Percentiles rank a stretch among this genome's conserved stretches.
Conservation (phyloP, 2,329 filamentous ascomycete species). For the Fusarium sp. region DNA sequence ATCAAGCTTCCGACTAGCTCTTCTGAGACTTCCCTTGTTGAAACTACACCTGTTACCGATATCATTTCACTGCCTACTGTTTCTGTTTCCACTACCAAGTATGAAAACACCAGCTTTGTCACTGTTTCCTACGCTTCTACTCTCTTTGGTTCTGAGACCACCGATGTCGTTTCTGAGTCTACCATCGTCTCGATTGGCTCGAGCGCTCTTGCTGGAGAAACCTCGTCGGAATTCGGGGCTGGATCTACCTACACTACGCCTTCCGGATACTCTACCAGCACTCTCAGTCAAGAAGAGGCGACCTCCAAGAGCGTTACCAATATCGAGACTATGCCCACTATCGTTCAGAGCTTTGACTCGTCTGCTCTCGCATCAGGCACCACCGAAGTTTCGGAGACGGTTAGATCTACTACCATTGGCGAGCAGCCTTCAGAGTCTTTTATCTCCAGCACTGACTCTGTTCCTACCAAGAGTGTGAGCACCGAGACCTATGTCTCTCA, state of each 20-base stretch:
- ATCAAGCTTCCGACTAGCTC: constrained; percentile 18
- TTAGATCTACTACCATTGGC: constrained; percentile 2
- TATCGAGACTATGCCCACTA: constrained; percentile 45
- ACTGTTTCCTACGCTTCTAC: constrained; percentile 14
- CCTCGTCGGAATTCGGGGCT: constrained; percentile 18
- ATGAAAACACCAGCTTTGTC: constrained; percentile 19
- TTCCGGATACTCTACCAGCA: constrained; percentile 37
- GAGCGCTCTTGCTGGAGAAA: constrained; percentile 27
- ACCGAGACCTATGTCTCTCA: constrained; percentile 17
- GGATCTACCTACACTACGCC: constrained; percentile 19
- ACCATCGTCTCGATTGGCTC: constrained; percentile 13
- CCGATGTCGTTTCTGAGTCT: background rate
- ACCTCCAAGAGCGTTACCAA: constrained; percentile 26
- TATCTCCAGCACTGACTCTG: background rate
- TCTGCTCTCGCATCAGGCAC: constrained; percentile 35
- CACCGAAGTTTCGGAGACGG: constrained; percentile 5
- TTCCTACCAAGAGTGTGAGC: background rate
- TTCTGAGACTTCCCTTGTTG: constrained; percentile 4
- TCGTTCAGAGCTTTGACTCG: constrained; percentile 33
- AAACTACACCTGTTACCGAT: constrained; percentile 9
- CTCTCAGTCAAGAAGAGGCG: background rate
- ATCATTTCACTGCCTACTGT: constrained; percentile 24
- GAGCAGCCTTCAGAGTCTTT: constrained; percentile 6
- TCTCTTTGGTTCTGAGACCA: background rate
- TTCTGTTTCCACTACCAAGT: constrained; percentile 11